These are phyloP conservation scores for Venturia aucupariae DNA, from an alignment of 2,329 filamentous ascomycete genomes.

Conservation along the genomic window DNA sequence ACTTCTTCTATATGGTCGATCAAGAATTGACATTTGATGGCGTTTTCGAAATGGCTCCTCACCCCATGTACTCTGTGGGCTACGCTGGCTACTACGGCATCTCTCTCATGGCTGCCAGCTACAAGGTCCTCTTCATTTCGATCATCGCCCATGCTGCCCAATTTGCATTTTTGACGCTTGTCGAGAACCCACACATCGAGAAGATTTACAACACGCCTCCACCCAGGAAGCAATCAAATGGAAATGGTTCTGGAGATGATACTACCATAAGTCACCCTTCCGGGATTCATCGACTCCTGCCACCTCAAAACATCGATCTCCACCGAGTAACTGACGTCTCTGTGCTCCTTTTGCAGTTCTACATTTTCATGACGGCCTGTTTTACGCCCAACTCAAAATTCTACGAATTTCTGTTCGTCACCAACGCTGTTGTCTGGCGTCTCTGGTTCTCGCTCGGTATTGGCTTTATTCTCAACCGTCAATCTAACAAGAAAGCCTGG, in stretches of 20 bases:
- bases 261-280: slow-evolving; percentile 42
- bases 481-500: slow-evolving; percentile 89
- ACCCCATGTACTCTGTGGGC: slow-evolving; percentile 97
- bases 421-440: slow-evolving; percentile 74
- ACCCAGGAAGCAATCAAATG: slow-evolving; percentile 49
- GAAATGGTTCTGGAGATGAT: slow-evolving; percentile 30
- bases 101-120: slow-evolving; percentile 95
- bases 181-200: slow-evolving; percentile 97
- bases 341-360: slow-evolving; percentile 64
- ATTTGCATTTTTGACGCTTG: slow-evolving; percentile 80
- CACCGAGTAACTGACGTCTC: slow-evolving; percentile 80
- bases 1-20: slow-evolving; percentile 98
- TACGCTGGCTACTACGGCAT: slow-evolving; percentile 98
- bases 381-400: slow-evolving; percentile 67
- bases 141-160: slow-evolving; percentile 90
- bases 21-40: slow-evolving; percentile 97
- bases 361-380: slow-evolving; percentile 63
- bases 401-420: slow-evolving; percentile 70
- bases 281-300: slow-evolving; percentile 74
- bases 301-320: slow-evolving; percentile 74
- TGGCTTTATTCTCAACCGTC: slow-evolving; percentile 71
- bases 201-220: slow-evolving; percentile 87
- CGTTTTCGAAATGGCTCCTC: slow-evolving; percentile 97
- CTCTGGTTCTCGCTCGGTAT: slow-evolving; percentile 88
- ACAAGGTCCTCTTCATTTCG: slow-evolving; percentile 94